These are phyloP conservation scores for Yamadazyma dendronema DNA, from an alignment of 1,139 yeast species.

Conservation along the genomic window DNA sequence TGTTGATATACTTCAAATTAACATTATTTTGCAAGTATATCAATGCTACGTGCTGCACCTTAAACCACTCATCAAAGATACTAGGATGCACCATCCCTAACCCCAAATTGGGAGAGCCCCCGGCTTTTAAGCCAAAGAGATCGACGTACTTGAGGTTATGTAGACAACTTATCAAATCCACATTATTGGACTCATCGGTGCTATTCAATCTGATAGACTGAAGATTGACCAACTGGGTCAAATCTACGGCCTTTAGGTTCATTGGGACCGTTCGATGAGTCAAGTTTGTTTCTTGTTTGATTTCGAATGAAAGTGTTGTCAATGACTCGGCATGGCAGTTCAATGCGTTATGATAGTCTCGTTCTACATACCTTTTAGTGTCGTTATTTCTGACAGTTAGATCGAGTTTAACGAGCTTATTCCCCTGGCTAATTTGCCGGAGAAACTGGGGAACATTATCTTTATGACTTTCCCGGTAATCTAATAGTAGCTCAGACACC, in stretches of 20 bases:
- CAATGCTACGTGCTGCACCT: slow-evolving; percentile 53
- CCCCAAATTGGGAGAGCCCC: slow-evolving; percentile 57
- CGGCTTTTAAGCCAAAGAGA: slow-evolving; percentile 50
- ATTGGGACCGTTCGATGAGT: slow-evolving; percentile 31
- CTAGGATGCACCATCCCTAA: slow-evolving; percentile 54
- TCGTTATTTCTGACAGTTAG: slow-evolving; percentile 41
- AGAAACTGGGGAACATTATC: slow-evolving; percentile 47
- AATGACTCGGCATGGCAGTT: slow-evolving; percentile 20
- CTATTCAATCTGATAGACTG: slow-evolving; percentile 42
- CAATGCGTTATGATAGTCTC: slow-evolving; percentile 6
- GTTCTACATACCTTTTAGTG: slow-evolving; percentile 22
- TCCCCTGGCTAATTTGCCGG: slow-evolving; percentile 11
- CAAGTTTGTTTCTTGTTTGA: slow-evolving; percentile 31
- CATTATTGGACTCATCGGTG: slow-evolving; percentile 24
- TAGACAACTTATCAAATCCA: slow-evolving; percentile 24
- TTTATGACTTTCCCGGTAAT: slow-evolving; percentile 41
- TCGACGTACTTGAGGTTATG: slow-evolving; percentile 37
- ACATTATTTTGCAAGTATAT: slow-evolving; percentile 28
- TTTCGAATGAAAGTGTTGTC: slow-evolving; percentile 40
- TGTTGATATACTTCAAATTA: slow-evolving; percentile 40
- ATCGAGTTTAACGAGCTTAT: slow-evolving; percentile 29
- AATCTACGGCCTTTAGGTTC: slow-evolving; percentile 13
- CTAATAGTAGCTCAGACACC: slow-evolving; percentile 35
- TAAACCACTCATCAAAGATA: slow-evolving; percentile 55
- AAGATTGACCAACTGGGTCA: slow-evolving; percentile 22